Evolutionary conservation across 495 filamentous ascomycete genomes (phyloP), one percentile per base, ranked within the genome.

Genomic region (Penicillium goetzii): DNA sequence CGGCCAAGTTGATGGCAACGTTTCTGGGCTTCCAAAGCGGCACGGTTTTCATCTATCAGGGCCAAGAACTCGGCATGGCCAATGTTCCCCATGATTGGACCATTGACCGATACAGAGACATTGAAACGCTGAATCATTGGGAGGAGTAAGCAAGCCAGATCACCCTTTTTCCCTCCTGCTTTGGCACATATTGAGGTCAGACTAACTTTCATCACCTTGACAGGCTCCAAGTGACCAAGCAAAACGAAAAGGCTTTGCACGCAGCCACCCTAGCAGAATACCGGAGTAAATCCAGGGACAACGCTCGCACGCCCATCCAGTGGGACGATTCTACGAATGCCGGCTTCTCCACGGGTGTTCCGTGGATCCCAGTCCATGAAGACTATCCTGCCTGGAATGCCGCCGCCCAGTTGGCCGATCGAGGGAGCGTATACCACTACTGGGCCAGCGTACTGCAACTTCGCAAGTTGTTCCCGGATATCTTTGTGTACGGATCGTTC

Each of bases 21-120:
- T 76, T 86, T 71, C 72, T 85, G 58, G 68, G 73, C 23, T 70
- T 82, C 3, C 68, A 88, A 55, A 81, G 80, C 4, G 89, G 88
- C 5, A 90, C 87, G 0, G 63, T 88, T 0, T 90, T 87, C 75
- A 54, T 90, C n/a, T 90, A 88, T 62, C 87, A 91, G 62, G 89
- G 89, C 1, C 85, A 91, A 64, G 88, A 91, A 58, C 74, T 86
- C 23, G 84, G 84, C 9, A 84, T 84, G 79, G 67, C 75, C 21
- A 85, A 86, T 56, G 19, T 47, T 23, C 83, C 83, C 0, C 52
- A 59, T 6, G 63, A 66, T 2, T 83, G 82, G 80, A 58, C 59
- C 0, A 70, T 74, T 3, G 66, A 68, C 17, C 81, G 84, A 50
- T 85, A 84, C 69, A 80, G 80, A 60, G 83, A 86, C 28, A 71